Conservation (phyloP, 225 moss, liverwort and hornwort species). For the Bryoerythrophyllum caledonicum region DNA sequence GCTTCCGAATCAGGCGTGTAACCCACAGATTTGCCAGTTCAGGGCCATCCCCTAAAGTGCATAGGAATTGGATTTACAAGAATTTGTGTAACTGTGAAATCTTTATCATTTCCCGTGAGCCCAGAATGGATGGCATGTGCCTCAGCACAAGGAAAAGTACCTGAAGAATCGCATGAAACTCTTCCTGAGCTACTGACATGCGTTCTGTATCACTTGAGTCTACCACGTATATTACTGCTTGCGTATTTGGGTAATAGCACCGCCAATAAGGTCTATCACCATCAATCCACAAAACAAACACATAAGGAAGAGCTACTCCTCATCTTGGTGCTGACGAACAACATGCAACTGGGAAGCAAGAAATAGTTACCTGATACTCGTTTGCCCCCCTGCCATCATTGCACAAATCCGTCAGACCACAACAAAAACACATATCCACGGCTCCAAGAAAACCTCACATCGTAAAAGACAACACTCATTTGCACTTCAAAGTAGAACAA, state of each 20-base stretch:
- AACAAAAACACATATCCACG: background rate
- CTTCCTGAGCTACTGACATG: slow-evolving; percentile 90
- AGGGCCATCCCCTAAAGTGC: background rate
- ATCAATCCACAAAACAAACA: background rate
- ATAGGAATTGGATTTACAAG: background rate
- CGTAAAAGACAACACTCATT: background rate
- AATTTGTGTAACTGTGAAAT: background rate
- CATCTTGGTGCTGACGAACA: background rate
- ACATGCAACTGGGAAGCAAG: slow-evolving; percentile 1
- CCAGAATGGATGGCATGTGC: background rate
- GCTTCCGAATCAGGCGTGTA: background rate
- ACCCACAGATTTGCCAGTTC: background rate
- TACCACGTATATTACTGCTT: slow-evolving; percentile 91
- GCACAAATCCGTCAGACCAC: slow-evolving; percentile 8
- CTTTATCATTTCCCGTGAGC: background rate
- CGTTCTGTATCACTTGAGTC: slow-evolving; percentile 90
- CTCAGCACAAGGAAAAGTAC: slow-evolving; percentile 31
- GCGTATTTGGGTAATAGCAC: slow-evolving; percentile 64
- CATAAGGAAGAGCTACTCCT: background rate
- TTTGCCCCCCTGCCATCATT: slow-evolving; percentile 65
- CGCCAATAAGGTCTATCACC: slow-evolving; percentile 74
- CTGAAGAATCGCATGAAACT: slow-evolving; percentile 98
- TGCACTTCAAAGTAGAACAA: background rate
- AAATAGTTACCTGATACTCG: slow-evolving; percentile 62
- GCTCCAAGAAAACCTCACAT: background rate